Conservation (phyloP, 129 eudicot genomes). For the Flaveria bidentis region DNA sequence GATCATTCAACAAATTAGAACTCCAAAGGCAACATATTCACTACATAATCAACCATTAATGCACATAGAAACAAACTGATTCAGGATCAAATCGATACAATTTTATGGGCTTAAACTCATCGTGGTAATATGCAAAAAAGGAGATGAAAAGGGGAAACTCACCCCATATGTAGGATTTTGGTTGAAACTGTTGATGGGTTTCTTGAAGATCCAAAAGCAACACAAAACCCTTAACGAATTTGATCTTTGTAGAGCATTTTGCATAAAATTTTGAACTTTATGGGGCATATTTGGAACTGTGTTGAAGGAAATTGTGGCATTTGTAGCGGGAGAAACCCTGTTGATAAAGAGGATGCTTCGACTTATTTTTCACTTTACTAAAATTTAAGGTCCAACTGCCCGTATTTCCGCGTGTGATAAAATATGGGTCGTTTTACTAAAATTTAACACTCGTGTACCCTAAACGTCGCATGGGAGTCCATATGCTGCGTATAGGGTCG, state of each 20-base stretch:
- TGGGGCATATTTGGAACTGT: background rate
- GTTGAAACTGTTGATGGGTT: slow-evolving; percentile 5
- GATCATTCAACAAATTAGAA: background rate
- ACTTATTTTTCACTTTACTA: no score
- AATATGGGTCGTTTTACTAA: no score
- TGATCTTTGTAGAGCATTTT: background rate
- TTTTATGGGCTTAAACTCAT: no score
- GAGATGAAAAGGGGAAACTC: slow-evolving; percentile 1
- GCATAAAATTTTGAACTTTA: background rate
- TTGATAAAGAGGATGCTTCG: no score
- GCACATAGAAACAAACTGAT: background rate
- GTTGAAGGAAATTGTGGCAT: background rate
- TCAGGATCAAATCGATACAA: background rate
- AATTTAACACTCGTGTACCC: no score
- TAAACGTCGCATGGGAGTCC: no score
- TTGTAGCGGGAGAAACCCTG: slow-evolving; percentile 12
- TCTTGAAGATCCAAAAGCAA: slow-evolving; percentile 5
- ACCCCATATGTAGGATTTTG: slow-evolving; percentile 26
- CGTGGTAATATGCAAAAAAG: background rate
- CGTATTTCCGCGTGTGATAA: no score
- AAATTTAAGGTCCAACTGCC: no score
- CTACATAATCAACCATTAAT: background rate
- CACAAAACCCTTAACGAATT: slow-evolving; percentile 4
- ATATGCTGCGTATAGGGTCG: no score
- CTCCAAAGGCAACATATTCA: no score